phyloP scores from a whole-genome alignment of 2,329 filamentous ascomycete genomes.

The Blastomyces silverae region DNA sequence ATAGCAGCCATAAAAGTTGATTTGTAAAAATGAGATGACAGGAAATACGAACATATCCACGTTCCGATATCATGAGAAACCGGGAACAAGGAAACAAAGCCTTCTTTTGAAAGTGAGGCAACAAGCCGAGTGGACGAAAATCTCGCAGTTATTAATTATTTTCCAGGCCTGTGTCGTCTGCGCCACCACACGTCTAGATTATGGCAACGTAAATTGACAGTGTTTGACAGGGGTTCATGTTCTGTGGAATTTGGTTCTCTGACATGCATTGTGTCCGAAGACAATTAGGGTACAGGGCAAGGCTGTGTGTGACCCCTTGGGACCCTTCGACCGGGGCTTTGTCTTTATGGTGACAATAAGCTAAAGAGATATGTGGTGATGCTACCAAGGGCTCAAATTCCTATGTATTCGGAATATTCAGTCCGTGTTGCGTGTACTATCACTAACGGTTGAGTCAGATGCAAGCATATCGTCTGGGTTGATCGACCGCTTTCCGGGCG shows the following conservation, averaged over 20 bases:
- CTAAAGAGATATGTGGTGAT: background rate
- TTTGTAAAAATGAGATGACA: background rate
- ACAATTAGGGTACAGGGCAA: constrained; percentile 1
- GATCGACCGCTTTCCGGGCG: background rate
- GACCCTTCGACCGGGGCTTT: background rate
- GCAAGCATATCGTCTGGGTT: background rate
- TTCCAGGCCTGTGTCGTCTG: background rate
- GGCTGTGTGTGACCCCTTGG: background rate
- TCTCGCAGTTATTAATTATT: background rate
- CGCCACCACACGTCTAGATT: background rate
- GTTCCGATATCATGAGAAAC: background rate
- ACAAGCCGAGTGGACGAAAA: constrained; percentile 4
- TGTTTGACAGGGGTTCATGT: constrained; percentile 1
- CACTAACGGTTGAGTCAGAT: background rate
- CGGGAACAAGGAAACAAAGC: background rate
- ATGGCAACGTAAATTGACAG: background rate
- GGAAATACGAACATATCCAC: background rate
- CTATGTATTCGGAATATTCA: background rate
- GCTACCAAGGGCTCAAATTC: no score
- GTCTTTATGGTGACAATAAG: background rate
- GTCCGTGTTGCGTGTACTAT: background rate
- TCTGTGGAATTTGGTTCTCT: background rate
- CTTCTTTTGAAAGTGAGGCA: constrained; percentile 6
- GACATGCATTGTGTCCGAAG: background rate
- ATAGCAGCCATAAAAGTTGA: background rate